Percentiles rank a stretch among this genome's conserved stretches.
Conservation (phyloP, 2,329 filamentous ascomycete species). For the Zalaria sp. region DNA sequence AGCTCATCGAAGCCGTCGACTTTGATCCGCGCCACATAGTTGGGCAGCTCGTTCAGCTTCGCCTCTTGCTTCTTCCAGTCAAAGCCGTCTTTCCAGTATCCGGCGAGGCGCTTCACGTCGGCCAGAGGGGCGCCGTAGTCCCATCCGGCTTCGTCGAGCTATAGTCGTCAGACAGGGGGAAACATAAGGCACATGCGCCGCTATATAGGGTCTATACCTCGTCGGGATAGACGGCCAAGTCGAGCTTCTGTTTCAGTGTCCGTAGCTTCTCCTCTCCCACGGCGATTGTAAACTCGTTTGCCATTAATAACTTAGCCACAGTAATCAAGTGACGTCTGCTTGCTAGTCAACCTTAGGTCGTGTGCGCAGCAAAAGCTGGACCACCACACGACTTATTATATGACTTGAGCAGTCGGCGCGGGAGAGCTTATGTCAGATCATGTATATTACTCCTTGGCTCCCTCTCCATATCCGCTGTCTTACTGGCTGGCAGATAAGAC, state of each 20-base stretch:
- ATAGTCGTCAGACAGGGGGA: not conserved
- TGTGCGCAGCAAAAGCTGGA: too few relatives aligned
- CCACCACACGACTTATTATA: too few relatives aligned
- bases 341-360: too few relatives aligned
- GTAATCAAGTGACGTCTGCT: too few relatives aligned
- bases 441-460: too few relatives aligned
- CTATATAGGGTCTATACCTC: conserved; percentile 26
- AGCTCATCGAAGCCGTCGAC: conserved; percentile 46
- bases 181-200: not conserved
- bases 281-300: conserved; percentile 30
- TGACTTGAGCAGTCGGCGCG: too few relatives aligned
- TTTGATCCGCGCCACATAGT: conserved; percentile 39
- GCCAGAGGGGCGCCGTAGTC: conserved; percentile 45
- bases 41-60: conserved; percentile 45
- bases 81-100: conserved; percentile 41
- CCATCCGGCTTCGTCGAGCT: conserved; percentile 35
- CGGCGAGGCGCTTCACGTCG: conserved; percentile 45
- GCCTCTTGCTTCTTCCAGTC: conserved; percentile 49
- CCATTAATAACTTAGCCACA: not conserved
- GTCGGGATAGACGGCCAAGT: conserved; percentile 39
- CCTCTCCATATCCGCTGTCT: too few relatives aligned
- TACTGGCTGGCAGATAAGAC: too few relatives aligned
- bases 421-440: too few relatives aligned
- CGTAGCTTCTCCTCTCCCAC: conserved; percentile 39
- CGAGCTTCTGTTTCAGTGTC: conserved; percentile 42